These are phyloP conservation scores for Durotheca rogersii DNA, from an alignment of 495 filamentous ascomycete genomes.

Conservation along the genomic window DNA sequence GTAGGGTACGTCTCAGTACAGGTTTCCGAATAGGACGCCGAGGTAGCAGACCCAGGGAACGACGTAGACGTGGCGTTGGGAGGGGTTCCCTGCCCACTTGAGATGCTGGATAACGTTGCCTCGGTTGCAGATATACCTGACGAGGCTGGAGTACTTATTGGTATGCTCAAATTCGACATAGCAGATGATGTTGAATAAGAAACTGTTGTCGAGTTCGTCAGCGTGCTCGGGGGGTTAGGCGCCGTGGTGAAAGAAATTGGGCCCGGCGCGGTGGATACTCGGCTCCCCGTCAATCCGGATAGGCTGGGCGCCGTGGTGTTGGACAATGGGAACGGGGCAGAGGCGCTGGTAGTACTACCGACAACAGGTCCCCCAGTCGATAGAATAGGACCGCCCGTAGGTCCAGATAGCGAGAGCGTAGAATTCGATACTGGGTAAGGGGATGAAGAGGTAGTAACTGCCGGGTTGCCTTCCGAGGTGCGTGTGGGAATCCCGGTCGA, in stretches of 20 bases:
- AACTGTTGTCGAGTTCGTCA: slow-evolving; percentile 5
- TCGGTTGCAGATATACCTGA: slow-evolving; percentile 4
- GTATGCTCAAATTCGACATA: slow-evolving; percentile 24
- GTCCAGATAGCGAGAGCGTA: slow-evolving; percentile 12
- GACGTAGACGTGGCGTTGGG: slow-evolving; percentile 12
- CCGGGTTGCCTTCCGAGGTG: neutral
- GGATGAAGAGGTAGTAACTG: slow-evolving; percentile 1
- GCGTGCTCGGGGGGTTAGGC: neutral
- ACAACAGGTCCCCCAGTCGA: slow-evolving; percentile 1
- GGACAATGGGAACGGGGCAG: slow-evolving; percentile 25
- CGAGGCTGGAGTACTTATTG: neutral
- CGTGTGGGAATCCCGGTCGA: slow-evolving; percentile 11
- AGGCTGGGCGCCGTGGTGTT: slow-evolving; percentile 23
- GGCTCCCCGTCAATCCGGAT: slow-evolving; percentile 12
- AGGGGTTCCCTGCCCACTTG: slow-evolving; percentile 13
- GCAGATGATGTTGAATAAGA: slow-evolving; percentile 22
- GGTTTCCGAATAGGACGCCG: slow-evolving; percentile 16
- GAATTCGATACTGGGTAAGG: slow-evolving; percentile 23
- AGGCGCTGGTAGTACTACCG: neutral
- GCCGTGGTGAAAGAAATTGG: slow-evolving; percentile 14
- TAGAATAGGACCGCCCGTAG: slow-evolving; percentile 7
- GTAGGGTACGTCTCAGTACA: slow-evolving; percentile 20
- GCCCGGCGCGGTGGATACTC: slow-evolving; percentile 12
- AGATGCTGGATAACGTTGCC: neutral
- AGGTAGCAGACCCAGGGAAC: neutral